Conservation (phyloP, 148 eudicot species). For the Rhododendron ovatum region DNA sequence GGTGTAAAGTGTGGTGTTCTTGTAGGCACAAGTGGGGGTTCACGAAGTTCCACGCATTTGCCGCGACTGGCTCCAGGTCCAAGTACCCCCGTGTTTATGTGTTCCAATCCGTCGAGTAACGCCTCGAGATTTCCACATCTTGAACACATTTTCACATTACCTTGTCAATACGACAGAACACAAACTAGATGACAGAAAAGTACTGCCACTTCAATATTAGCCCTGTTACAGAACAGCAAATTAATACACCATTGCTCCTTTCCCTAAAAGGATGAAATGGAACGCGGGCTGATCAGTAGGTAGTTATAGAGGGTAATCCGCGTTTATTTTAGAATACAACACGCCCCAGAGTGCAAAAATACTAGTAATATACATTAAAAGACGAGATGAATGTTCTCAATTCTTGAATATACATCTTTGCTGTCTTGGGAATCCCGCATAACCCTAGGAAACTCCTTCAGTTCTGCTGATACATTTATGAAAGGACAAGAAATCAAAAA, state of each 20-base stretch:
- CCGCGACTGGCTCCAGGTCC: too few species aligned
- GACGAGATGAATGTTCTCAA: neutral
- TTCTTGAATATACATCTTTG: constrained; percentile 9
- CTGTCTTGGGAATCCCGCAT: neutral
- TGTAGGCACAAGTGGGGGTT: too few species aligned
- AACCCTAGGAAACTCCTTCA: neutral
- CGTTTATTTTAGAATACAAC: neutral
- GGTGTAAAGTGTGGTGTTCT: too few species aligned
- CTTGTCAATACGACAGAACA: neutral
- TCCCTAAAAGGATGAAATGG: neutral
- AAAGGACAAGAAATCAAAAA: neutral
- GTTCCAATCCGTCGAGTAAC: too few species aligned
- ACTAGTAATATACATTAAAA: neutral
- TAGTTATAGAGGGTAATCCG: neutral
- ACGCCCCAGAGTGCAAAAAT: neutral
- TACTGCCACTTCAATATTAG: neutral
- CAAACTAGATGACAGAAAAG: neutral
- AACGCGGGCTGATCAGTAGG: neutral
- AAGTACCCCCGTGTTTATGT: too few species aligned
- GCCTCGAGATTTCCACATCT: neutral
- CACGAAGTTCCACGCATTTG: too few species aligned
- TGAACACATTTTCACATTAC: too few species aligned
- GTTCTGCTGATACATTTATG: neutral
- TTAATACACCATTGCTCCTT: neutral
- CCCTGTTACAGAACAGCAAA: neutral